These are phyloP conservation scores for Brassica juncea DNA, from an alignment of 345 rosid species.

Conservation along the genomic window DNA sequence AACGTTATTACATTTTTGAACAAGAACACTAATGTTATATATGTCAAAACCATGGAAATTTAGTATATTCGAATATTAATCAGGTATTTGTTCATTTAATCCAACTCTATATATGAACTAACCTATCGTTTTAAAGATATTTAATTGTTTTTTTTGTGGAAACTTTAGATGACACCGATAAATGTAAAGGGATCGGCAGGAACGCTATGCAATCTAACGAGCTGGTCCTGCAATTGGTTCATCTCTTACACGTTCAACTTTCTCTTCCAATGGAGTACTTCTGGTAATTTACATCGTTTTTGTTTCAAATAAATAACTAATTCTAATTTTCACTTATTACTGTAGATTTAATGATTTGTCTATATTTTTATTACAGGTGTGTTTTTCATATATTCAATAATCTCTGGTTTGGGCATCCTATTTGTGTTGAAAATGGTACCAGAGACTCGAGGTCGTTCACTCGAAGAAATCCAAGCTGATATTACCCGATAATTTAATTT, in stretches of 20 bases:
- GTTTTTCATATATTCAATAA: constrained; percentile 58
- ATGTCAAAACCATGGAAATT: background rate
- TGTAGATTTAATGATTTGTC: background rate
- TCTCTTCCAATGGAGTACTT: constrained; percentile 39
- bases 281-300: constrained; percentile 17
- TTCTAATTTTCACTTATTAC: background rate
- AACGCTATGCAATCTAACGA: constrained; percentile 73
- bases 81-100: background rate
- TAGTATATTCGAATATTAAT: background rate
- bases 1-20: background rate
- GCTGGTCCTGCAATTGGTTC: constrained; percentile 85
- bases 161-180: constrained; percentile 70
- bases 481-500: constrained; percentile 26
- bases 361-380: constrained; percentile 48
- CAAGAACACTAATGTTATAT: background rate
- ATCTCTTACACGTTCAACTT: constrained; percentile 69
- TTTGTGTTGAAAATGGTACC: constrained; percentile 76
- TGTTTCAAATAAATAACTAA: background rate
- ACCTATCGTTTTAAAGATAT: background rate
- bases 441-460: constrained; percentile 73
- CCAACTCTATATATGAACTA: background rate
- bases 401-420: constrained; percentile 61
- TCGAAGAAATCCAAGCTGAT: constrained; percentile 77
- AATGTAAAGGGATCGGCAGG: constrained; percentile 84
- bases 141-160: background rate